phyloP scores from a whole-genome alignment of 352 stramenopile genomes.

The Phytophthora cactorum region DNA sequence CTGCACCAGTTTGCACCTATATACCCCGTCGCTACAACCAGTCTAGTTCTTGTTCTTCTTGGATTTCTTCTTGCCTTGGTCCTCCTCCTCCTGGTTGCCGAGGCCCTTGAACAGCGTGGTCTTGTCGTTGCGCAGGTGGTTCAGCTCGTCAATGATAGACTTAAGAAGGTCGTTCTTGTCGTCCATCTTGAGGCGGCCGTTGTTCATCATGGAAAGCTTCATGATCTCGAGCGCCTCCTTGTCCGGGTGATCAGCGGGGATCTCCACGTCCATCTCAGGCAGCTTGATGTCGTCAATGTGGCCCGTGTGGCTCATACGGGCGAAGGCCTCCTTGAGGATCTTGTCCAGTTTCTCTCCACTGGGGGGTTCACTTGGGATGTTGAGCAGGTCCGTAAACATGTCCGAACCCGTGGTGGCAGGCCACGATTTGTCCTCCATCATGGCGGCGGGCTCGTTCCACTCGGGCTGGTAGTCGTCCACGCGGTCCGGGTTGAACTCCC shows the following conservation, averaged over 20 bases:
- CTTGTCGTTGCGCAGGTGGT: slow-evolving; percentile 86
- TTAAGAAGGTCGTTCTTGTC: slow-evolving; percentile 90
- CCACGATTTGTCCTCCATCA: slow-evolving; percentile 92
- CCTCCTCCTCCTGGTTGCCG: slow-evolving; percentile 40
- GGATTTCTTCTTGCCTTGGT: slow-evolving; percentile 5
- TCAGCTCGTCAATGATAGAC: slow-evolving; percentile 81
- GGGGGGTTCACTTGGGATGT: slow-evolving; percentile 64
- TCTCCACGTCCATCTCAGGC: slow-evolving; percentile 73
- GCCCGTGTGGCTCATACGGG: slow-evolving; percentile 75
- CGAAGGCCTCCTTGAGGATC: slow-evolving; percentile 76
- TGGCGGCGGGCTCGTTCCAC: slow-evolving; percentile 77
- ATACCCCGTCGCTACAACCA: slow-evolving; percentile 12
- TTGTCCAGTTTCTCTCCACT: slow-evolving; percentile 70
- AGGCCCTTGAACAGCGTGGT: slow-evolving; percentile 85
- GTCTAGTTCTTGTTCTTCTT: slow-evolving; percentile 34
- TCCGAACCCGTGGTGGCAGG: slow-evolving; percentile 78
- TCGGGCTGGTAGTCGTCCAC: slow-evolving; percentile 59
- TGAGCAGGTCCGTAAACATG: slow-evolving; percentile 83
- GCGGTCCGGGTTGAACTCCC: slow-evolving; percentile 83
- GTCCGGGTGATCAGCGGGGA: slow-evolving; percentile 74
- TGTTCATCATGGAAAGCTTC: slow-evolving; percentile 91
- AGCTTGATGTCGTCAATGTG: slow-evolving; percentile 74
- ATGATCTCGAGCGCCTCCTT: slow-evolving; percentile 87
- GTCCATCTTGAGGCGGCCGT: slow-evolving; percentile 87
- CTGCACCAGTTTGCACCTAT: slow-evolving; percentile 22